A percentile compares a stretch with the other conserved stretches of the same genome.
Conservation (phyloP, 2,329 filamentous ascomycete species). For the Curvularia eragrostidis region DNA sequence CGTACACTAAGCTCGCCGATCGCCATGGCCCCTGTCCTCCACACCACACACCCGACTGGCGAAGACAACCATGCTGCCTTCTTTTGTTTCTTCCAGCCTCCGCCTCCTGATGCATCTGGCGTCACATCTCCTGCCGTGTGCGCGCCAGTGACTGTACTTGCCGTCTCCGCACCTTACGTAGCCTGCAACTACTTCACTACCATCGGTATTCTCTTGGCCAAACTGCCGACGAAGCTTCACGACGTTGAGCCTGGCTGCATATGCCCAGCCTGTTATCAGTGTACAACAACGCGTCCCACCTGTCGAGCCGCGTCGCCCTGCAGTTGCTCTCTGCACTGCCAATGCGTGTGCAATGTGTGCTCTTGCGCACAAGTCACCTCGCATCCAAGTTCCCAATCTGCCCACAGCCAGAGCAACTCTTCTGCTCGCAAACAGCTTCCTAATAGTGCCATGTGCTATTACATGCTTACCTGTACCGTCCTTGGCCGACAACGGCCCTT, state of each 20-base stretch:
- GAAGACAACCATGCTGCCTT: not conserved
- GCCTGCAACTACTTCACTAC: conserved; percentile 2
- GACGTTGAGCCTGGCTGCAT: not conserved
- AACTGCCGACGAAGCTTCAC: conserved; percentile 2
- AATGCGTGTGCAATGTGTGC: not conserved
- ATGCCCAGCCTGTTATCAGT: not conserved
- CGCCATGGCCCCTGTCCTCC: not conserved
- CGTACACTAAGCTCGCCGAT: not conserved
- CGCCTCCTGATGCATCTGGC: not conserved
- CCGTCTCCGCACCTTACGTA: not conserved
- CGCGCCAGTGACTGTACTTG: not conserved
- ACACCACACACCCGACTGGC: not conserved
- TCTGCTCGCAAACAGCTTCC: not conserved
- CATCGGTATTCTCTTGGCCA: not conserved
- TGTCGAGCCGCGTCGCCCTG: conserved; percentile 2
- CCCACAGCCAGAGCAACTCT: not conserved
- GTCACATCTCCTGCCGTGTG: not conserved
- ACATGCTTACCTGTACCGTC: not conserved
- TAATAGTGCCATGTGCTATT: not conserved
- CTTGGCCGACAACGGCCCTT: conserved; percentile 4
- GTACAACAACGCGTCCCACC: not conserved
- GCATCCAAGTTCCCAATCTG: not conserved
- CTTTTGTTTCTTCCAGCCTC: not conserved
- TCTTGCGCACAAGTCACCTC: conserved; percentile 1
- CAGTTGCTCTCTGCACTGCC: not conserved